Conservation (phyloP, 164 flowering plant species). For the Umbilicus rupestris region DNA sequence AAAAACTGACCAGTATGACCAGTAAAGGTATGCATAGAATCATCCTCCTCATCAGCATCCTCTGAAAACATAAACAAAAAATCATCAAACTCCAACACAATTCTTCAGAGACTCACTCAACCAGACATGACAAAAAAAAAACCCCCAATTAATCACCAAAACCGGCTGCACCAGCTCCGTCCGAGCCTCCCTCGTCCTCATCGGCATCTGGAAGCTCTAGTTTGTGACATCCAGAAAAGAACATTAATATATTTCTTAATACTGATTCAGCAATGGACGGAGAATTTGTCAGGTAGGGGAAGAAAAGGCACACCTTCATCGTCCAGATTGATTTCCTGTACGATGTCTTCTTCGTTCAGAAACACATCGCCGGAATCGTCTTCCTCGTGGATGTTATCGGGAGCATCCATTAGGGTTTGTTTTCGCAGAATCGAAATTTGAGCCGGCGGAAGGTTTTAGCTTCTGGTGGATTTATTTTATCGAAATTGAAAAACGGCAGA, state of each 20-base stretch:
- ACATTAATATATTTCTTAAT: not conserved
- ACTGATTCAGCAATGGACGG: no score
- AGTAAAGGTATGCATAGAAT: constrained; percentile 69
- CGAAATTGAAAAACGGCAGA: no score
- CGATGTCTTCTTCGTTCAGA: constrained; percentile 53
- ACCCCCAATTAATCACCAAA: constrained; percentile 17
- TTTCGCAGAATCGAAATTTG: not conserved
- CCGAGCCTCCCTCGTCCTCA: constrained; percentile 18
- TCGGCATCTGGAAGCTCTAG: constrained; percentile 2
- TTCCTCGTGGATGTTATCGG: constrained; percentile 19
- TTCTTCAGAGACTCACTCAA: not conserved
- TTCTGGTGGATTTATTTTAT: not conserved
- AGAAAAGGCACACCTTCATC: constrained; percentile 46
- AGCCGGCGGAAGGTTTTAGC: not conserved
- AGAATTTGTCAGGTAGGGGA: constrained; percentile 7
- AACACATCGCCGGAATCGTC: constrained; percentile 47
- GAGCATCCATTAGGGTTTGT: not conserved
- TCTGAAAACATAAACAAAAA: not conserved
- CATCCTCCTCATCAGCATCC: constrained; percentile 51
- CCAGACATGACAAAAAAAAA: not conserved
- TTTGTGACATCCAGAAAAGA: not conserved
- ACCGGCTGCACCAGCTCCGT: constrained; percentile 16
- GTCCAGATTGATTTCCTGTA: constrained; percentile 49
- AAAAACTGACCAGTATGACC: constrained; percentile 61
- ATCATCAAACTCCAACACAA: not conserved